Percentiles rank a stretch among this genome's conserved stretches.
These are phyloP conservation scores for Yamadazyma conglobata DNA, from an alignment of 1,139 yeast genomes.

Conservation along the genomic window DNA sequence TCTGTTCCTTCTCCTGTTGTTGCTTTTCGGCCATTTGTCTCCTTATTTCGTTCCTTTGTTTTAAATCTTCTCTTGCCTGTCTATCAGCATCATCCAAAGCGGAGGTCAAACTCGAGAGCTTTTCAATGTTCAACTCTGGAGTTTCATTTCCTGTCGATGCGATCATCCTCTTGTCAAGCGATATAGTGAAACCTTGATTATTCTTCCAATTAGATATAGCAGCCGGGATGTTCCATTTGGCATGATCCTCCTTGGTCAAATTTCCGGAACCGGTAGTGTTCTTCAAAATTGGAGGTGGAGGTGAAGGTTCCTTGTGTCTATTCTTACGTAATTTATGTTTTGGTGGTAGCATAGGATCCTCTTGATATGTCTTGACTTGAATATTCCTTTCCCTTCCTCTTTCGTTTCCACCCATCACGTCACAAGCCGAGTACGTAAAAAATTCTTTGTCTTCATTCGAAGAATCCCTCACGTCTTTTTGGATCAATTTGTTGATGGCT, in stretches of 20 bases:
- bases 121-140: constrained; percentile 48
- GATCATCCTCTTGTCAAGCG: constrained; percentile 72
- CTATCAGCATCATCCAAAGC: constrained; percentile 77
- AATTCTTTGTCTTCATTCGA: constrained; percentile 15
- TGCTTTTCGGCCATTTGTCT: constrained; percentile 54
- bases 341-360: constrained; percentile 88
- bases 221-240: constrained; percentile 85
- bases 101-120: constrained; percentile 59
- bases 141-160: constrained; percentile 37
- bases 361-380: constrained; percentile 37
- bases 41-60: constrained; percentile 54
- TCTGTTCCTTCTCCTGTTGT: constrained; percentile 56
- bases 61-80: constrained; percentile 69
- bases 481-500: constrained; percentile 23
- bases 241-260: constrained; percentile 73
- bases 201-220: constrained; percentile 96
- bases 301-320: constrained; percentile 59
- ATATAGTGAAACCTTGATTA: constrained; percentile 84
- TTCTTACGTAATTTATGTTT: constrained; percentile 72
- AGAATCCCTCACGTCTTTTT: constrained; percentile 18
- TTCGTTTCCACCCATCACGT: constrained; percentile 11
- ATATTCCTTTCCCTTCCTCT: constrained; percentile 23
- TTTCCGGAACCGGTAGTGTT: constrained; percentile 23
- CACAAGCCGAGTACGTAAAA: constrained; percentile 21
- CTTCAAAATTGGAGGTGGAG: constrained; percentile 56